These are phyloP conservation scores for Suillus decipiens DNA, from an alignment of 768 basidiomycete genomes.

Conservation along the genomic window DNA sequence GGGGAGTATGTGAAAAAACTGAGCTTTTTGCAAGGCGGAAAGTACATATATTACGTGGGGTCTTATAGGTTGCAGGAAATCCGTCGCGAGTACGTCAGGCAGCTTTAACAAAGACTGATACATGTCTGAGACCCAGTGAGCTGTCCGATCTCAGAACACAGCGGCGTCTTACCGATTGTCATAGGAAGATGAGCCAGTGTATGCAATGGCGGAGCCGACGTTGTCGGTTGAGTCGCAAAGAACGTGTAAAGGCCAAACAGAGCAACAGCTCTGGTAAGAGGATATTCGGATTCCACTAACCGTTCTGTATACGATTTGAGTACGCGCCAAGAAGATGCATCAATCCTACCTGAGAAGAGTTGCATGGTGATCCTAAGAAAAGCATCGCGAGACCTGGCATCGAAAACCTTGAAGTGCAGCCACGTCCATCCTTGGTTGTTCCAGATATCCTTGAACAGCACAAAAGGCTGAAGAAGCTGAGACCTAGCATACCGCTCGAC, in stretches of 20 bases:
- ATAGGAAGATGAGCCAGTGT: conserved; percentile 57
- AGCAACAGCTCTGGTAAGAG: conserved; percentile 57
- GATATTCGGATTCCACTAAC: conserved; percentile 47
- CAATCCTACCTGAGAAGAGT: conserved; percentile 63
- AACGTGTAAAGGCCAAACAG: conserved; percentile 74
- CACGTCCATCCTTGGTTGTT: conserved; percentile 66
- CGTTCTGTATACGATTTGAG: conserved; percentile 46
- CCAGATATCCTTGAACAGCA: conserved; percentile 75
- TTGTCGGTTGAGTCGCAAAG: conserved; percentile 64
- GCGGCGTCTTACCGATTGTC: conserved; percentile 49
- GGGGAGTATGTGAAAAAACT: conserved; percentile 65
- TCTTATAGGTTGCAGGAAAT: conserved; percentile 46
- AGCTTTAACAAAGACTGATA: conserved; percentile 51
- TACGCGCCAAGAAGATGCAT: not conserved
- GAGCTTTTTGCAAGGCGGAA: conserved; percentile 45
- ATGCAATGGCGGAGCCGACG: conserved; percentile 52
- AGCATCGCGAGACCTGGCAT: conserved; percentile 60
- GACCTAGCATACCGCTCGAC: conserved; percentile 46
- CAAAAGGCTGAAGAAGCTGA: conserved; percentile 51
- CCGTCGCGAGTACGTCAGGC: conserved; percentile 44
- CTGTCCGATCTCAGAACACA: conserved; percentile 9
- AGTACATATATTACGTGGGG: conserved; percentile 54
- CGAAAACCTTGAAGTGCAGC: conserved; percentile 75
- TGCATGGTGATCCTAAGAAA: conserved; percentile 63
- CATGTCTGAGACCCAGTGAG: conserved; percentile 47